Percentiles rank a stretch among this genome's conserved stretches.
Conservation (phyloP, 768 basidiomycete species). For the Lentinula edodes region DNA sequence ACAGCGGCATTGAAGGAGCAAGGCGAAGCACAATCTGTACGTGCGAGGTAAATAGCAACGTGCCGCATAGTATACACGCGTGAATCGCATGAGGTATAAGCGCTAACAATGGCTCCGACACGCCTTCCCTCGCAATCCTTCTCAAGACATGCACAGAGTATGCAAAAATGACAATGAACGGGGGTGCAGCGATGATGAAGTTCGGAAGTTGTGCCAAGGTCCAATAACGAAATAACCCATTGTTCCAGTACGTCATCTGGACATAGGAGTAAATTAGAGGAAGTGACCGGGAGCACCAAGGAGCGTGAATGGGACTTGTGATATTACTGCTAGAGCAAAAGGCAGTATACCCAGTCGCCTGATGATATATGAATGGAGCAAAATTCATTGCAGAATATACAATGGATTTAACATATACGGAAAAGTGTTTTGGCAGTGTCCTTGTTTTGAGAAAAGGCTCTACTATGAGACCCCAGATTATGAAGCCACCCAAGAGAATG, state of each 20-base stretch:
- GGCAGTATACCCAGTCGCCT: conserved; percentile 53
- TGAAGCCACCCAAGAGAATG: conserved; percentile 67
- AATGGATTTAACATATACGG: conserved; percentile 20
- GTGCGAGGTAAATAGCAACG: conserved; percentile 76
- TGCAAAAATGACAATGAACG: conserved; percentile 45
- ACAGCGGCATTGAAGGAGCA: conserved; percentile 67
- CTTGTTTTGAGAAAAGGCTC: conserved; percentile 40
- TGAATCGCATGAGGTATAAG: conserved; percentile 75
- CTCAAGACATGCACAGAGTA: conserved; percentile 33
- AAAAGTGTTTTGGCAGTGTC: conserved; percentile 22
- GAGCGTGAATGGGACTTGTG: not conserved
- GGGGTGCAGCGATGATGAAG: conserved; percentile 73
- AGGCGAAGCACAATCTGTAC: conserved; percentile 83
- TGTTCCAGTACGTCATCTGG: conserved; percentile 83
- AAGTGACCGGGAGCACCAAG: conserved; percentile 60
- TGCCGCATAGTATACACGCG: conserved; percentile 50
- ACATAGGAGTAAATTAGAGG: conserved; percentile 81
- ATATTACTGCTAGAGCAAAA: conserved; percentile 48
- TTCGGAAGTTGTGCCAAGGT: conserved; percentile 79
- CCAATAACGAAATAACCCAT: conserved; percentile 87
- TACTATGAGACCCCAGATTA: conserved; percentile 67
- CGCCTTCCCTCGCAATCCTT: not conserved
- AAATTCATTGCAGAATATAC: conserved; percentile 43
- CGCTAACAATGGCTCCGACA: conserved; percentile 31
- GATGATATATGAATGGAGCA: conserved; percentile 68